Conservation (phyloP, 1,284 basidiomycete species). For the Leccinum colubrinum region DNA sequence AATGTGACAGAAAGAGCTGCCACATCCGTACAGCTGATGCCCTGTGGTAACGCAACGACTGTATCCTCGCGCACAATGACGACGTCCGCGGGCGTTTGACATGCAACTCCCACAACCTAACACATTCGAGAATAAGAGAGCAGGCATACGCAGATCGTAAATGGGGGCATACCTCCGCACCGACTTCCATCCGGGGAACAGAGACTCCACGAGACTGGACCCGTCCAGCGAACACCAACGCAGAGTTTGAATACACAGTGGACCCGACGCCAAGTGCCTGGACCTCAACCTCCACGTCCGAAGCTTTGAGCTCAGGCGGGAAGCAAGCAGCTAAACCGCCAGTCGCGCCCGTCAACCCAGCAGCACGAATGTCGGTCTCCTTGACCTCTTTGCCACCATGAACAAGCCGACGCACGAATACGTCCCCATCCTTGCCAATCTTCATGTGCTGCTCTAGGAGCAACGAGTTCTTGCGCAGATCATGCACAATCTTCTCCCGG, state of each 20-base stretch:
- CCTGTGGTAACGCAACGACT: slow-evolving; percentile 15
- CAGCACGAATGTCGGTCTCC: slow-evolving; percentile 9
- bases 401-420: slow-evolving; percentile 25
- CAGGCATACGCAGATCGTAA: background rate
- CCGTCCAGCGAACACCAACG: slow-evolving; percentile 14
- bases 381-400: slow-evolving; percentile 20
- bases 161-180: slow-evolving; percentile 6
- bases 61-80: slow-evolving; percentile 15
- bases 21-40: slow-evolving; percentile 15
- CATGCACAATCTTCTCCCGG: too few species aligned
- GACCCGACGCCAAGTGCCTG: slow-evolving; percentile 14
- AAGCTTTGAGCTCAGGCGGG: slow-evolving; percentile 11
- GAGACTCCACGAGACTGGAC: slow-evolving; percentile 15
- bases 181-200: slow-evolving; percentile 5
- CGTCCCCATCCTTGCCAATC: slow-evolving; percentile 21
- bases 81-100: slow-evolving; percentile 13
- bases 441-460: slow-evolving; percentile 24
- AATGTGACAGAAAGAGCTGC: slow-evolving; percentile 21
- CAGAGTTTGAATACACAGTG: slow-evolving; percentile 4
- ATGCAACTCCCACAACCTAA: slow-evolving; percentile 18
- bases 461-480: too few species aligned
- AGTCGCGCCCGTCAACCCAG: slow-evolving; percentile 10
- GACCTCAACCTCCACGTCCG: slow-evolving; percentile 17
- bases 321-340: slow-evolving; percentile 20
- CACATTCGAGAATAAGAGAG: background rate